Percentiles rank a stretch among this genome's conserved stretches.
These are phyloP conservation scores for Naganishia vishniacii DNA, from an alignment of 768 basidiomycete species.

Conservation along the genomic window DNA sequence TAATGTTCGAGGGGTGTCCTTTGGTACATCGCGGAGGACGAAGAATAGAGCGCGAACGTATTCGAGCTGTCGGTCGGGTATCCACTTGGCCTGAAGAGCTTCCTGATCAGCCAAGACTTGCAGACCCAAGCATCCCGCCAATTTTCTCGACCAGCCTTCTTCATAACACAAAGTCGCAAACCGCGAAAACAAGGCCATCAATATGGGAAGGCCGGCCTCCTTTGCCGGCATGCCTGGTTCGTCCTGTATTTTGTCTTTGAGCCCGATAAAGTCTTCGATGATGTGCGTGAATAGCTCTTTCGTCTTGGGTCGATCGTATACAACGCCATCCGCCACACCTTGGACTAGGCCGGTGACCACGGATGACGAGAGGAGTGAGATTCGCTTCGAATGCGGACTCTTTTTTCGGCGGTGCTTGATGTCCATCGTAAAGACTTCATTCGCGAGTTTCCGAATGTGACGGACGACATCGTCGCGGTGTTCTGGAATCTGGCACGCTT, in stretches of 20 bases:
- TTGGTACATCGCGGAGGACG: conserved; percentile 87
- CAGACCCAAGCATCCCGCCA: conserved; percentile 82
- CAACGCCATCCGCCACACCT: conserved; percentile 56
- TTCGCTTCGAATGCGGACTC: conserved; percentile 37
- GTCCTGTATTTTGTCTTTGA: conserved; percentile 29
- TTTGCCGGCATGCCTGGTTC: neutral
- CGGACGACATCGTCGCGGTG: conserved; percentile 46
- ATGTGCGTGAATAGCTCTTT: conserved; percentile 60
- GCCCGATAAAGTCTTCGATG: conserved; percentile 60
- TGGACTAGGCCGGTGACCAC: conserved; percentile 71
- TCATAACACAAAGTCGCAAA: conserved; percentile 84
- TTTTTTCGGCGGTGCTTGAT: conserved; percentile 33
- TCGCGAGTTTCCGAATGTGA: conserved; percentile 33
- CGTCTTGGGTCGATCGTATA: conserved; percentile 51
- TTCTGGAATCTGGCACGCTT: conserved; percentile 66
- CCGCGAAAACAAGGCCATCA: conserved; percentile 75
- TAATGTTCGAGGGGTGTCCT: conserved; percentile 76
- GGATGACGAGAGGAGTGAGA: conserved; percentile 47
- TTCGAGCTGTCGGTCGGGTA: conserved; percentile 79
- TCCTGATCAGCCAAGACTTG: conserved; percentile 68
- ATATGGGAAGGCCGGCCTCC: conserved; percentile 50
- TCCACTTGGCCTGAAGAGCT: conserved; percentile 69
- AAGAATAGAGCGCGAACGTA: conserved; percentile 83
- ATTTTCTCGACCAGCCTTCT: conserved; percentile 81
- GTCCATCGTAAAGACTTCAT: conserved; percentile 23